phyloP scores from a whole-genome alignment of 768 basidiomycete genomes.

The Lactarius sanguifluus region DNA sequence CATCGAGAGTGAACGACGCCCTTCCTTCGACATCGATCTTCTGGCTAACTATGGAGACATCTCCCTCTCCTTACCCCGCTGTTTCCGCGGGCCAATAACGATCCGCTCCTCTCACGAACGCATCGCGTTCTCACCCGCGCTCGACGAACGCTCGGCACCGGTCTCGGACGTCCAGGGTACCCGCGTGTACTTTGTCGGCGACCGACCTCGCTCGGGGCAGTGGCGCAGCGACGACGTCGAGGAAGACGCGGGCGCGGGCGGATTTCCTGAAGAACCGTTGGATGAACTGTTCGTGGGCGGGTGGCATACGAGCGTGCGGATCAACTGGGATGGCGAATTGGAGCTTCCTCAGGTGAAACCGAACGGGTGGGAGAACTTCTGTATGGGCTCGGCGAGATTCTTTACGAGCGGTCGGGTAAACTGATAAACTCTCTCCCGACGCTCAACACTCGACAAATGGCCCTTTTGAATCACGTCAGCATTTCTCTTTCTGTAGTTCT shows the following conservation, averaged over 20 bases:
- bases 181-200: slow-evolving; percentile 18
- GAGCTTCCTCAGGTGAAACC: not conserved
- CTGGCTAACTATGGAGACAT: slow-evolving; percentile 12
- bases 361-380: not conserved
- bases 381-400: not conserved
- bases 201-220: not conserved
- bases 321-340: slow-evolving; percentile 14
- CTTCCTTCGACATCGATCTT: slow-evolving; percentile 6
- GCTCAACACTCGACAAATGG: not conserved
- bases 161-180: slow-evolving; percentile 1
- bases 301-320: not conserved
- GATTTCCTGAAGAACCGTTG: not conserved
- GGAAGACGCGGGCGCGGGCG: not conserved
- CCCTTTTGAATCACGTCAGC: not conserved
- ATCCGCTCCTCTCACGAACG: slow-evolving; percentile 12
- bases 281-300: not conserved
- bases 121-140: slow-evolving; percentile 6
- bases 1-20: not conserved
- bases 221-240: not conserved
- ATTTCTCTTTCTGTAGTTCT: not conserved
- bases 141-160: not conserved
- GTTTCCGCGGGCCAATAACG: slow-evolving; percentile 13
- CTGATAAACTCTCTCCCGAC: not conserved
- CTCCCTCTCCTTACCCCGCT: slow-evolving; percentile 11
- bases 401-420: slow-evolving; percentile 1